Conservation (phyloP, 345 rosid genomes). For the Acer yangbiense region DNA sequence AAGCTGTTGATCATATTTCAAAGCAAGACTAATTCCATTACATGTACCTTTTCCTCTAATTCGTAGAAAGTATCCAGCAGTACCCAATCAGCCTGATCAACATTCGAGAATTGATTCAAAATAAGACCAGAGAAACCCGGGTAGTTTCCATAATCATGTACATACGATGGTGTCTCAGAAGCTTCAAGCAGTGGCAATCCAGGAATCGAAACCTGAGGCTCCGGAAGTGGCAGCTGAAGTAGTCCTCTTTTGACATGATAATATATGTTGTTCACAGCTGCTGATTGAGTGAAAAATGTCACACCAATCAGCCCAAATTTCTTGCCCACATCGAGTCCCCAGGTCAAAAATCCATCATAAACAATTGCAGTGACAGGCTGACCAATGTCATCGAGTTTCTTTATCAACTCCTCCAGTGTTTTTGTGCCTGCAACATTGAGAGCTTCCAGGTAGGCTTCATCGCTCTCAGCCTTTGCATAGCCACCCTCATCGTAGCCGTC, state of each 20-base stretch:
- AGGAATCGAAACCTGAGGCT: constrained; percentile 26
- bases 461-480: not conserved
- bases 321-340: constrained; percentile 39
- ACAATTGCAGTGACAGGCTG: constrained; percentile 26
- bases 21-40: too few relatives aligned
- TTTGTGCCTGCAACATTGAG: constrained; percentile 19
- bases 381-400: constrained; percentile 12
- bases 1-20: too few relatives aligned
- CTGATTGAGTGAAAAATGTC: constrained; percentile 36
- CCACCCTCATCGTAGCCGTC: constrained; percentile 35
- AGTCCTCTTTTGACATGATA: constrained; percentile 29
- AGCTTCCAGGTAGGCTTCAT: constrained; percentile 10
- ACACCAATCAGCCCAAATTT: constrained; percentile 23
- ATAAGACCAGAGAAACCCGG: constrained; percentile 9
- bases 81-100: constrained; percentile 35
- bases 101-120: constrained; percentile 30
- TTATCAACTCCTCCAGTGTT: constrained; percentile 15
- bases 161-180: constrained; percentile 30
- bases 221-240: constrained; percentile 21
- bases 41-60: constrained; percentile 13
- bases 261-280: constrained; percentile 34
- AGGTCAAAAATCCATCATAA: constrained; percentile 29
- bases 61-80: constrained; percentile 23
- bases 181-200: constrained; percentile 33
- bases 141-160: constrained; percentile 15